Percentiles rank a stretch among this genome's conserved stretches.
phyloP scores from a whole-genome alignment of 306 rosid genomes.

The Datisca glomerata region DNA sequence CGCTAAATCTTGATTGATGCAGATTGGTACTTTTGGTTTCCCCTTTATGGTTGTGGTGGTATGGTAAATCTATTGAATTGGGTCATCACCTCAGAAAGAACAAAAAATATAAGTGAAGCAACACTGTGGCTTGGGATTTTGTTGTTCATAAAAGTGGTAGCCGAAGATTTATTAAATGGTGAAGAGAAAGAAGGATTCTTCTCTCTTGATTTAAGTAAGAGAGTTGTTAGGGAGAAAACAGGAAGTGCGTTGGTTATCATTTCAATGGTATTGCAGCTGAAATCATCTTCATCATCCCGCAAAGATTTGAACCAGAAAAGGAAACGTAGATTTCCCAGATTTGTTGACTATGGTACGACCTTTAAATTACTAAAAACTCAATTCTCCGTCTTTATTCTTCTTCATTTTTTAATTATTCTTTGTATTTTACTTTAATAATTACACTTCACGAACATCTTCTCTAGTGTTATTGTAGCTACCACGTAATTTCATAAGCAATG shows the following conservation, averaged over 20 bases:
- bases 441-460: background rate
- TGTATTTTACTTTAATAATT: background rate
- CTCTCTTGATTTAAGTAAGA: constrained; percentile 49
- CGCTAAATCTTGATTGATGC: background rate
- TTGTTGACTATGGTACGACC: constrained; percentile 34
- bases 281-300: constrained; percentile 10
- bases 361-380: too few relatives aligned
- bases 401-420: background rate
- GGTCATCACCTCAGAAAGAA: constrained; percentile 16
- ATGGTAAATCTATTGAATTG: constrained; percentile 37
- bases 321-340: constrained; percentile 4
- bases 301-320: constrained; percentile 5
- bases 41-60: constrained; percentile 40
- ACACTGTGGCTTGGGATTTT: constrained; percentile 27
- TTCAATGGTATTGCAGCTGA: constrained; percentile 33
- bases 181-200: constrained; percentile 25
- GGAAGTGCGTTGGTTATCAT: constrained; percentile 37
- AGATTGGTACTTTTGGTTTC: constrained; percentile 80
- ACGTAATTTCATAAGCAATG: background rate
- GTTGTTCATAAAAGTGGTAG: constrained; percentile 30
- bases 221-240: constrained; percentile 50
- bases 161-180: constrained; percentile 24
- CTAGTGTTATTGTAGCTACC: background rate
- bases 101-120: constrained; percentile 16
- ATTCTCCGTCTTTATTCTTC: background rate